Conservation (phyloP, 345 rosid genomes). For the Arabidopsis thaliana region TAIR10.1 NC_003076.8:1838501-1839000, state of each 20-base stretch:
- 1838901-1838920: too few relatives aligned
- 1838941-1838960: not conserved
- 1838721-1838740: conserved; percentile 98
- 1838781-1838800: conserved; percentile 97
- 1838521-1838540: conserved; percentile 48
- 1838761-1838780: conserved; percentile 93
- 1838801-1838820: conserved; percentile 97
- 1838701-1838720: conserved; percentile 90
- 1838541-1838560: conserved; percentile 66
- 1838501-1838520: conserved; percentile 47
- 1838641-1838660: conserved; percentile 78
- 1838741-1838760: conserved; percentile 82
- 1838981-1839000: conserved; percentile 96
- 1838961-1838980: not conserved
- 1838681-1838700: conserved; percentile 83
- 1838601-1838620: conserved; percentile 50
- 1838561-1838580: conserved; percentile 56
- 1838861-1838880: conserved; percentile 98
- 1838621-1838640: conserved; percentile 58
- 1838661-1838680: conserved; percentile 96
- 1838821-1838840: conserved; percentile 89
- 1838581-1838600: conserved; percentile 58
- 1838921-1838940: too few relatives aligned
- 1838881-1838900: conserved; percentile 98
- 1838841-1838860: conserved; percentile 82